These are phyloP conservation scores for Ilex aquifolium DNA, from an alignment of 257 asterid genomes.

Conservation along the genomic window DNA sequence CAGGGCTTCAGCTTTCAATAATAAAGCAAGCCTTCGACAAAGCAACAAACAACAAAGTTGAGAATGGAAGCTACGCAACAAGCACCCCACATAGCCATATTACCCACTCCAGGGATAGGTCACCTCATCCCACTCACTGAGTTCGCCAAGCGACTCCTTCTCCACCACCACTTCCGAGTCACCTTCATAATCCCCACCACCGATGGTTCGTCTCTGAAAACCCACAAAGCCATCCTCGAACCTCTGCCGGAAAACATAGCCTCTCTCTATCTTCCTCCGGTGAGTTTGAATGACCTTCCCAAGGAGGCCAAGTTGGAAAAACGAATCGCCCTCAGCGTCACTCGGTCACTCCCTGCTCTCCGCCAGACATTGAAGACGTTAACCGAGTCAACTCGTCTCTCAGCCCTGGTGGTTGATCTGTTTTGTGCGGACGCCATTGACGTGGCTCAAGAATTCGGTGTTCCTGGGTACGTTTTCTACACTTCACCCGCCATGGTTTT, in stretches of 20 bases:
- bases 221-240: constrained; percentile 13
- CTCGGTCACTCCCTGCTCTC: constrained; percentile 12
- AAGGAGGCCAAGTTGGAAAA: neutral
- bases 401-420: constrained; percentile 26
- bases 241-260: constrained; percentile 1
- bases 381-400: neutral
- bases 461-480: constrained; percentile 19
- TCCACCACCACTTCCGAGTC: constrained; percentile 12
- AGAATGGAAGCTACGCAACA: constrained; percentile 10
- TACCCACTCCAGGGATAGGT: constrained; percentile 28
- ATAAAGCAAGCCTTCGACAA: too few relatives aligned
- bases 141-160: constrained; percentile 23
- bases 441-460: constrained; percentile 17
- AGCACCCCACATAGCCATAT: constrained; percentile 17
- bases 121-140: constrained; percentile 30
- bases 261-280: constrained; percentile 9
- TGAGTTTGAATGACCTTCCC: constrained; percentile 6
- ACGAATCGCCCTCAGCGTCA: constrained; percentile 8
- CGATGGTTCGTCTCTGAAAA: constrained; percentile 1
- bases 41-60: too few relatives aligned
- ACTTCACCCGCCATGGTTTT: constrained; percentile 14
- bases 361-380: neutral
- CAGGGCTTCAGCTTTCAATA: too few relatives aligned
- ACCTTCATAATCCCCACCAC: constrained; percentile 23
- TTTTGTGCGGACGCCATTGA: constrained; percentile 20